These are phyloP conservation scores for Dactylellina sp. DNA, from an alignment of 2,329 filamentous ascomycete genomes.

Conservation along the genomic window DNA sequence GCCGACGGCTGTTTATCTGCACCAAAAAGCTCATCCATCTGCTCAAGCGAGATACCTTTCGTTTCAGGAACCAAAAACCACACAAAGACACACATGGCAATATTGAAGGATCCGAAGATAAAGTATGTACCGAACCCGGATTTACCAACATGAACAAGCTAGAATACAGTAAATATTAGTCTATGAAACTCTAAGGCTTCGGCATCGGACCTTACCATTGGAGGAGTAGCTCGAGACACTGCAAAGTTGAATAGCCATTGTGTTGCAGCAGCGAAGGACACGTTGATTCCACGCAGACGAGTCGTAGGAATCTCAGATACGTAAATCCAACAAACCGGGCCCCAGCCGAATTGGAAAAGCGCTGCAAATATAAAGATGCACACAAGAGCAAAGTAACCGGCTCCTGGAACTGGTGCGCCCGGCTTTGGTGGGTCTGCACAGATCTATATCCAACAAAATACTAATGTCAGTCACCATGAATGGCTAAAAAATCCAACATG, in stretches of 20 bases:
- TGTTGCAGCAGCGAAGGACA: slow-evolving; percentile 75
- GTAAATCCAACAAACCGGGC: slow-evolving; percentile 79
- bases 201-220: slow-evolving; percentile 71
- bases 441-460: slow-evolving; percentile 64
- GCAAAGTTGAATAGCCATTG: slow-evolving; percentile 82
- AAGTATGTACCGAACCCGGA: slow-evolving; percentile 73
- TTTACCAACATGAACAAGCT: slow-evolving; percentile 64
- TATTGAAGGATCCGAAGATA: slow-evolving; percentile 75
- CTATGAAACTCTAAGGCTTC: background rate
- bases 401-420: slow-evolving; percentile 70
- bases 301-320: slow-evolving; percentile 77
- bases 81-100: slow-evolving; percentile 73
- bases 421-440: slow-evolving; percentile 71
- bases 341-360: slow-evolving; percentile 78
- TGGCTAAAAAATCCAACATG: background rate
- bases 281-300: slow-evolving; percentile 74
- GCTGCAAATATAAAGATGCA: slow-evolving; percentile 79
- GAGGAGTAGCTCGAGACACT: slow-evolving; percentile 75
- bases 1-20: slow-evolving; percentile 27
- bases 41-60: slow-evolving; percentile 69
- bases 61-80: slow-evolving; percentile 72
- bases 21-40: slow-evolving; percentile 62
- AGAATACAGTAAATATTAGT: background rate
- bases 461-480: background rate
- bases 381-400: slow-evolving; percentile 77